These are phyloP conservation scores for Posidonia australis DNA, from an alignment of 106 monocot species.

Conservation along the genomic window DNA sequence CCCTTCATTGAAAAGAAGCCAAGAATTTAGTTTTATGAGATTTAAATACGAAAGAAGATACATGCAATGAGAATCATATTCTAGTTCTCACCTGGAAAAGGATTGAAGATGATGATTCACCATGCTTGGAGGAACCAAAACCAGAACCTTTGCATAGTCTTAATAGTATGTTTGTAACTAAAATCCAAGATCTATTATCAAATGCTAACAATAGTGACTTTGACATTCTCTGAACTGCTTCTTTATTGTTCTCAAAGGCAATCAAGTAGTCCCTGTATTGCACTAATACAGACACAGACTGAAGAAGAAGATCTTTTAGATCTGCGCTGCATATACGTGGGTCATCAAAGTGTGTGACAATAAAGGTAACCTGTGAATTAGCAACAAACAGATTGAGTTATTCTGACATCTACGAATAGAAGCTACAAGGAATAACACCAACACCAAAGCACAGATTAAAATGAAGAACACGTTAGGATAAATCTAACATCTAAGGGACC, in stretches of 20 bases:
- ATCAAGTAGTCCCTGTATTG: constrained; percentile 75
- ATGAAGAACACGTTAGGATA: too few relatives aligned
- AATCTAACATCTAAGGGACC: too few relatives aligned
- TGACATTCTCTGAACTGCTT: constrained; percentile 73
- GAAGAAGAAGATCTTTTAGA: constrained; percentile 85
- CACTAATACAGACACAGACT: constrained; percentile 79
- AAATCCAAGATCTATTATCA: constrained; percentile 95
- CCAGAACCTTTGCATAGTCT: constrained; percentile 80
- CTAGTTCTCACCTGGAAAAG: constrained; percentile 59
- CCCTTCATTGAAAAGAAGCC: constrained; percentile 26
- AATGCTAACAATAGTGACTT: constrained; percentile 66
- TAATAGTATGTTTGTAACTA: constrained; percentile 75
- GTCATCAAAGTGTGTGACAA: constrained; percentile 86
- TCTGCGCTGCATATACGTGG: constrained; percentile 70
- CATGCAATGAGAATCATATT: not conserved
- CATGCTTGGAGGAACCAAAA: constrained; percentile 76
- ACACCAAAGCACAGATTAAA: too few relatives aligned
- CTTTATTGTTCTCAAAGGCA: constrained; percentile 72
- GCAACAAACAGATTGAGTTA: not conserved
- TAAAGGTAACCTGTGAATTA: constrained; percentile 59
- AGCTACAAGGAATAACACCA: too few relatives aligned
- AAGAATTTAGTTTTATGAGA: constrained; percentile 1
- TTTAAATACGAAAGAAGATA: not conserved
- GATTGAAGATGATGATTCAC: constrained; percentile 65
- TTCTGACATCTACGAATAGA: too few relatives aligned